Evolutionary conservation across 2,329 filamentous ascomycete genomes (phyloP).

Genomic region (Diplodia corticola): DNA sequence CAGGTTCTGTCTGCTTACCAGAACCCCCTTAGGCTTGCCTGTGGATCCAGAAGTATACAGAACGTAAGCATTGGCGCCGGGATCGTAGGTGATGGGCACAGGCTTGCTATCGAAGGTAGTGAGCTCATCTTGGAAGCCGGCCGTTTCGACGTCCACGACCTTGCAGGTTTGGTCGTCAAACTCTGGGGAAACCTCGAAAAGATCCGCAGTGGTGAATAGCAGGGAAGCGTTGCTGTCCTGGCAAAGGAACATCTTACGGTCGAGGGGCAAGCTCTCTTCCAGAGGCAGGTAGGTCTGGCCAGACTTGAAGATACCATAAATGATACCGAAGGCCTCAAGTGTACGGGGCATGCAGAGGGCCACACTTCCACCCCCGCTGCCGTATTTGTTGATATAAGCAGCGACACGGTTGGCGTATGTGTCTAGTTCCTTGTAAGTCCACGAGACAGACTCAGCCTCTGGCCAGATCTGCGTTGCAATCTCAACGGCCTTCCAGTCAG

Average conservation of each 20-base stretch:
- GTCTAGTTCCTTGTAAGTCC: conserved; percentile 24
- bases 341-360: conserved; percentile 77
- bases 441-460: conserved; percentile 54
- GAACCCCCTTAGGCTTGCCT: conserved; percentile 95
- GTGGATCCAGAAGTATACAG: conserved; percentile 98
- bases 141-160: conserved; percentile 18
- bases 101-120: neutral
- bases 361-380: conserved; percentile 49
- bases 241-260: conserved; percentile 38
- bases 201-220: conserved; percentile 17
- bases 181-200: conserved; percentile 27
- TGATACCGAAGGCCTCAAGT: conserved; percentile 72
- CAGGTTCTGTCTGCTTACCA: conserved; percentile 22
- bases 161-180: conserved; percentile 27
- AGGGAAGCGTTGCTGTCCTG: conserved; percentile 27
- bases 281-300: conserved; percentile 41
- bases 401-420: conserved; percentile 16
- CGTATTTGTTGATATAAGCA: conserved; percentile 48
- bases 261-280: conserved; percentile 39
- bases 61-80: conserved; percentile 41
- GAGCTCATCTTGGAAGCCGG: conserved; percentile 11
- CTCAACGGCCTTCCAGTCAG: conserved; percentile 66
- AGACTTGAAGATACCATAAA: conserved; percentile 40
- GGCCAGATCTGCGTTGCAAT: conserved; percentile 54
- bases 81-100: conserved; percentile 2